A percentile compares a stretch with the other conserved stretches of the same genome.
Evolutionary conservation across 2,329 filamentous ascomycete genomes (phyloP).

Genomic region (Cercospora canescens): DNA sequence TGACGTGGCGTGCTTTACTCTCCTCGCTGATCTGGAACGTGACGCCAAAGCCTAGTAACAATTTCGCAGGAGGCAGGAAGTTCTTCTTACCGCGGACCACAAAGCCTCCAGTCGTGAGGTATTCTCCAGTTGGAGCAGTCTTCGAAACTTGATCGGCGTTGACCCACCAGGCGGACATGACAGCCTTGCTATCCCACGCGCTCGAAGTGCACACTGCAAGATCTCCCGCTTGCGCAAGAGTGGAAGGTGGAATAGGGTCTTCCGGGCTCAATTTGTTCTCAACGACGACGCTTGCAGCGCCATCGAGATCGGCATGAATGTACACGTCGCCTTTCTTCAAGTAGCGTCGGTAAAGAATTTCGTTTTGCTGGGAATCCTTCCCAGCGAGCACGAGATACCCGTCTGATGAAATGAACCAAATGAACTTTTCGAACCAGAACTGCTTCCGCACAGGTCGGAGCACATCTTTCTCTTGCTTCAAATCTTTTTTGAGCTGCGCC

Average conservation of each 20-base stretch:
- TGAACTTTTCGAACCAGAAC: conserved; percentile 97
- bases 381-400: conserved; percentile 88
- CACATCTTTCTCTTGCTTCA: conserved; percentile 90
- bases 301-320: conserved; percentile 84
- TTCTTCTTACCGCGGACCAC: conserved; percentile 85
- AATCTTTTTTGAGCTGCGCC: conserved; percentile 78
- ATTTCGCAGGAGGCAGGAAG: conserved; percentile 80
- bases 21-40: conserved; percentile 88
- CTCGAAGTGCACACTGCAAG: conserved; percentile 80
- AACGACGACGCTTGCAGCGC: conserved; percentile 81
- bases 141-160: conserved; percentile 88
- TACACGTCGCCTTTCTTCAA: conserved; percentile 88
- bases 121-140: conserved; percentile 75
- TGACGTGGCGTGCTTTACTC: conserved; percentile 77
- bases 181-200: conserved; percentile 95
- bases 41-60: conserved; percentile 83
- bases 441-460: conserved; percentile 79
- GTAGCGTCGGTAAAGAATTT: conserved; percentile 85
- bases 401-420: conserved; percentile 93
- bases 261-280: conserved; percentile 82
- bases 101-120: conserved; percentile 75
- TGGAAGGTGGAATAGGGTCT: conserved; percentile 87
- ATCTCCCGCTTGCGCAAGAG: conserved; percentile 84
- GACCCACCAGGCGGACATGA: conserved; percentile 97
- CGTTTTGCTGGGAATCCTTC: conserved; percentile 84